Base-by-base conservation (phyloP, 768 basidiomycete genomes). In the Hypsizygus marmoreus region DNA sequence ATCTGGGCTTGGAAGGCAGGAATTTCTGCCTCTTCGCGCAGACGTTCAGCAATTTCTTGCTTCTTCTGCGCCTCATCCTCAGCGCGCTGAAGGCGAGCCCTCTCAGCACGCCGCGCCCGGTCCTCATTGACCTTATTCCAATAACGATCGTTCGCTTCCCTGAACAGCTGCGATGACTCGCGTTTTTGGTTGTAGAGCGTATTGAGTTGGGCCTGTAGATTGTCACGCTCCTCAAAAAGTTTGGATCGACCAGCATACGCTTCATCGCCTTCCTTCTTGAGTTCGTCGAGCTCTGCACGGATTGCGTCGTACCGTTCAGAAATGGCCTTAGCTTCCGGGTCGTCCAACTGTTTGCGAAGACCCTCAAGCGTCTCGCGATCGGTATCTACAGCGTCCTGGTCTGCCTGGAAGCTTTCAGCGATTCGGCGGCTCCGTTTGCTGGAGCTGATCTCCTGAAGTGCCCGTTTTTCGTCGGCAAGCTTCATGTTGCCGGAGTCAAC, bases 1-100 rank as follows among this genome's bases (percentile, higher is more conserved):
- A 99, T 93, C 64, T 97, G 83, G 42, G 83, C 76, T 59, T 91
- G 90, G 77, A 81, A 98, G 0, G 97, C 97, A 20, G 97, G 95
- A 17, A 77, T 60, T 48, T 84, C 81, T 17, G 97, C 97, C 63
- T 98, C 94, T 49, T 99, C 97, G 40, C 88, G 83, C 36, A 97
- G 65, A 29, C 82, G 85, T 54, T 88, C 80, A 8, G 81, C 86
- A 48, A 86, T 75, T 62, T 93, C 92, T 66, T 84, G 71, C 63
- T 81, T 87, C 73, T 88, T 92, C 59, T 81, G 77, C 23, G 82
- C 76, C 61, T 93, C 93, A 60, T 86, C 84, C 17, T 77, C 87
- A 14, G 77, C 84, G 45, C 83, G 85, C 65, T 91, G 88, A 35
- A 79, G 79, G 56, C 86, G 87, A 47, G 73, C 77, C 51, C 70